Base-by-base conservation (phyloP, 2,329 filamentous ascomycete genomes). In the Pseudogymnoascus sp. region DNA sequence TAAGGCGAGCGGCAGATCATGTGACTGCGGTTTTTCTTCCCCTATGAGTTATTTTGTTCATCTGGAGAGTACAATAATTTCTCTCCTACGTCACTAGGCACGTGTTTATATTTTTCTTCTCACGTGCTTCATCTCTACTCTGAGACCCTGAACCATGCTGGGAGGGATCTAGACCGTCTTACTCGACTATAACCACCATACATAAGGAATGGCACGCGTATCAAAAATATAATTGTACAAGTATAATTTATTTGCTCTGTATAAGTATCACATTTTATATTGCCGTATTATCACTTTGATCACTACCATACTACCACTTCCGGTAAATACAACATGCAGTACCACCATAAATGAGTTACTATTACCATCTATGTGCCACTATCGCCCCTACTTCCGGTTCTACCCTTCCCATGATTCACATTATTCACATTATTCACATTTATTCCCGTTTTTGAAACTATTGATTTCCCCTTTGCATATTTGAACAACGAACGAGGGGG, bases 381-480 rank as follows among this genome's bases (percentile, higher is more conserved):
- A 53, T 17, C 6, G 6, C 17, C 4, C 19, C 11, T 50, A 56
- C n/a, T 19, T 56, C 50, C 50, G 50, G 5, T 19, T 56, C 50
- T 56, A 56, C 50, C 50, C 46, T 53, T 33, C 10, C 50, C n/a
- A 56, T 56, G 29, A 35, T 56, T 56, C 50, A 33, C 4, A 56
- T 33, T 56, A 35, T 56, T 56, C 50, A 33, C 4, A 56, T 33
- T 56, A 56, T 56, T 56, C 50, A 56, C 6, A 56, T 56, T 56
- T 56, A 56, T 56, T 56, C 50, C 10, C 50, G 15, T 21, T 56
- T 53, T 19, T 56, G 50, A 56, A 56, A 56, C 50, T 56, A 56
- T 56, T 56, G 50, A 56, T 56, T 29, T n/a, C 29, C 29, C 50
- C 29, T 56, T 33, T 56, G 29, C 46, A 56, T 56, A 56, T 56